phyloP scores from a whole-genome alignment of 352 stramenopile genomes.

The Phytophthora vignae region DNA sequence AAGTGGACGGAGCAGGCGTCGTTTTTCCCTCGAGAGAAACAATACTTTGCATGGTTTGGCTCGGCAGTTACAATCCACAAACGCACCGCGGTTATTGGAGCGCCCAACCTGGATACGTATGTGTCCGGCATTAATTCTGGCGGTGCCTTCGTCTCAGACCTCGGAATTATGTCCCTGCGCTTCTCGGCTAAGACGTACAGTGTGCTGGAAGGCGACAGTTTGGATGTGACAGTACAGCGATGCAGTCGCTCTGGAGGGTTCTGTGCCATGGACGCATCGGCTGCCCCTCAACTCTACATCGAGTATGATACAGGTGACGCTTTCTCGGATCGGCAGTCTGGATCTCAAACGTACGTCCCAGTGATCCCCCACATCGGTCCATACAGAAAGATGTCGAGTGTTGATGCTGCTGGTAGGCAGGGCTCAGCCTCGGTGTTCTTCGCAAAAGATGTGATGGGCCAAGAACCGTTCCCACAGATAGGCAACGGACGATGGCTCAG shows the following conservation, averaged over 20 bases:
- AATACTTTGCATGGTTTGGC: constrained; percentile 92
- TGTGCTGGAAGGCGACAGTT: constrained; percentile 87
- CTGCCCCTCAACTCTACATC: constrained; percentile 59
- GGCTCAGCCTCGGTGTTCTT: constrained; percentile 56
- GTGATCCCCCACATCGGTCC: constrained; percentile 57
- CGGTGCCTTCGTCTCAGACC: constrained; percentile 92
- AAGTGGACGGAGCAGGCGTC: constrained; percentile 93
- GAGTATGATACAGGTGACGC: constrained; percentile 82
- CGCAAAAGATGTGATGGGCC: constrained; percentile 58
- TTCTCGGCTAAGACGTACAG: constrained; percentile 79
- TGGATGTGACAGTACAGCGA: constrained; percentile 79
- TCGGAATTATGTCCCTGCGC: constrained; percentile 89
- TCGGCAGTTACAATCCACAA: constrained; percentile 83
- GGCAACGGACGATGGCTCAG: constrained; percentile 63
- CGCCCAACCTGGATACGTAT: constrained; percentile 93
- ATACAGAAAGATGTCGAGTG: constrained; percentile 67
- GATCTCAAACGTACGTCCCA: constrained; percentile 51
- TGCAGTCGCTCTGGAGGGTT: constrained; percentile 60
- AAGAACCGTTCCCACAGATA: constrained; percentile 84
- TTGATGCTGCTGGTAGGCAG: constrained; percentile 58
- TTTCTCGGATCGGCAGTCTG: constrained; percentile 60
- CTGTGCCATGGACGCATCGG: constrained; percentile 69
- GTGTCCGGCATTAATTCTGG: constrained; percentile 92
- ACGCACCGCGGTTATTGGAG: constrained; percentile 88
- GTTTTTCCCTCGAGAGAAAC: constrained; percentile 91